These are phyloP conservation scores for Botrytis galanthina DNA, from an alignment of 2,329 filamentous ascomycete species.

Conservation along the genomic window DNA sequence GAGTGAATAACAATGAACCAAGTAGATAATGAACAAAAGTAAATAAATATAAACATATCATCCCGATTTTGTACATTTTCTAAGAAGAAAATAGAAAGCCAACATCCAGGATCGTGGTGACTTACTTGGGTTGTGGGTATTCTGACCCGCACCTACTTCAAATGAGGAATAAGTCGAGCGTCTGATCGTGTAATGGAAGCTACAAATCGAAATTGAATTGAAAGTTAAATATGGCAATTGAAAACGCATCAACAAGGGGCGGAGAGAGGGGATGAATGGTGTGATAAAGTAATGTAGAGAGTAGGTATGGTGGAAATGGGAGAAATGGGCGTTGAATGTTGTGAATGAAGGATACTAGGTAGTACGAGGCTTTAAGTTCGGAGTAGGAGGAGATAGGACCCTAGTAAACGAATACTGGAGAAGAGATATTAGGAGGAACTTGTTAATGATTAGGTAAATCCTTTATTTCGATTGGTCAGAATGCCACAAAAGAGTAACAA, in stretches of 20 bases:
- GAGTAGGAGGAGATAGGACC: background rate
- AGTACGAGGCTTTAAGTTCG: background rate
- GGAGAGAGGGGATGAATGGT: background rate
- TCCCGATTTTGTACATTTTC: background rate
- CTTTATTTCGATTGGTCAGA: background rate
- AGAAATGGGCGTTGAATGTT: background rate
- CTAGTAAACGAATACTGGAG: background rate
- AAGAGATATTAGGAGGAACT: background rate
- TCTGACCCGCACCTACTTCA: constrained; percentile 19
- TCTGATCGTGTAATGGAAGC: constrained; percentile 5
- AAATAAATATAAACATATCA: constrained; percentile 5
- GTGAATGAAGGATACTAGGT: background rate
- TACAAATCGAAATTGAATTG: constrained; percentile 12
- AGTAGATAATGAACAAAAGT: background rate
- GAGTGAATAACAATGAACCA: constrained; percentile 3
- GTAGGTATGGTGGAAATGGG: background rate
- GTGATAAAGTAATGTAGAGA: background rate
- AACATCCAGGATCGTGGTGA: constrained; percentile 1
- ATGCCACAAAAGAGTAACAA: background rate
- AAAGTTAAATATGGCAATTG: background rate
- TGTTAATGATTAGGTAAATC: background rate
- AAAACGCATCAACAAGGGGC: background rate
- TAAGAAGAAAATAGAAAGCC: background rate
- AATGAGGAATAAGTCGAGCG: constrained; percentile 18
- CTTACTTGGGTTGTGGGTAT: constrained; percentile 22